Base-by-base conservation (phyloP, 2,329 filamentous ascomycete genomes). In the Nigrospora sphaerica region DNA sequence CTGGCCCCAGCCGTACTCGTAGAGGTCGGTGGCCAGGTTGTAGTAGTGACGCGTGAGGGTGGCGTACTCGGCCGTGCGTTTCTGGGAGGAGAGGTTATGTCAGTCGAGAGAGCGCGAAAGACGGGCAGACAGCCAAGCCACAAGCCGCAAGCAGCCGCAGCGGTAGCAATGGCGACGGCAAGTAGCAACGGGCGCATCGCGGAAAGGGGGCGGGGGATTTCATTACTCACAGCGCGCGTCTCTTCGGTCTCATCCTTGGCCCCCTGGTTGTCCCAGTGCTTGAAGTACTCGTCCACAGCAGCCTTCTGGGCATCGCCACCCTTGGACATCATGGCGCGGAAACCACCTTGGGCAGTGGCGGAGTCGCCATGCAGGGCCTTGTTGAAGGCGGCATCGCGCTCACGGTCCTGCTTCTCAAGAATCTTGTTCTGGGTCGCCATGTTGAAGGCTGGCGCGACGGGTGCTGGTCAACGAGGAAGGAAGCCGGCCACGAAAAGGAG, bases 41-140 rank as follows among this genome's bases (percentile, higher is more conserved):
- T 96, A 96, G 78, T 96, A 93, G 85, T 96, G 90, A 75, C 88
- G 83, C 41, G 92, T 96, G 63, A 97, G 72, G 33, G 89, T 95
- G 45, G 91, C 92, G 68, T 97, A 97, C 71, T 96, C 88, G 50
- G 84, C 85, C 61, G 84, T 82, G 63, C 90, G 82, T 55, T 86
- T 78, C 85, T 90, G 62, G 55, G 41, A 17, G 39, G 45, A 31
- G 12, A 14, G 13, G 12, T 11, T 2, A 9, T 28, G 18, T 44
- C 28, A 57, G 48, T 61, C 50, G 55, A 53, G 34, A 32, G 32
- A 42, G 12, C 17, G 38, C 37, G 44, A 19, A n/a, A 32, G 11
- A 37, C 6, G 11, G 35, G 18, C 18, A 37, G 10, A 37, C 14
- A 37, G 4, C 18, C 35, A 28, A 9, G 19, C 33, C 40, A 28